Evolutionary conservation across 768 basidiomycete genomes (phyloP), one percentile per base, ranked within the genome.

Genomic region (Mycena indigotica): DNA sequence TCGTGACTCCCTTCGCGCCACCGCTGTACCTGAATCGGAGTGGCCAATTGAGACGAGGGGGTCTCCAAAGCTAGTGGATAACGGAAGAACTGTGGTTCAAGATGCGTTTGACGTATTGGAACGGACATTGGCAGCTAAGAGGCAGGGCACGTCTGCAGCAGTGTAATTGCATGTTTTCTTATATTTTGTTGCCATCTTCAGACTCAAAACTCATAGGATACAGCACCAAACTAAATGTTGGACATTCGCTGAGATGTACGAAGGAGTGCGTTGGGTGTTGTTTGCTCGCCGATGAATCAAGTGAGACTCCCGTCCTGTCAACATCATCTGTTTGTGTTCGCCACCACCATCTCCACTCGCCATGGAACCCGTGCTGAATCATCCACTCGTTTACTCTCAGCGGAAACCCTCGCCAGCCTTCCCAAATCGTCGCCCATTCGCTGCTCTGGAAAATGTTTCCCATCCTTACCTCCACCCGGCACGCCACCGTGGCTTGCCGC

Each of bases 101-200:
- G 82, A 71, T 61, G 88, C 87, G 15, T 93, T 93, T 67, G 85
- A 89, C 63, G 84, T 87, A 72, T 75, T 91, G 75, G 90, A 91
- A 65, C 74, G 77, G 60, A 65, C 75, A 12, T 70, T 92, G 62
- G 70, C 73, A 66, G 74, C 73, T 70, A 88, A 83, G 65, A 77
- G 73, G 65, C 16, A 50, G 30, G 1, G 32, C 23, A 15, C 38
- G 45, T 28, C 24, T 26, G n/a, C n/a, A n/a, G n/a, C n/a, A n/a
- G n/a, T 39, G 49, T 63, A 49, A 49, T 19, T 58, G 25, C 30
- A 25, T 28, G 44, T 61, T 13, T 29, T 30, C 17, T 29, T 25
- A 53, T 25, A 39, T 49, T 32, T 53, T 44, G 28, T 10, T 12
- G 6, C 15, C 6, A 44, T 21, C 8, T 50, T 30, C 26, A 55